Percentiles rank a stretch among this genome's conserved stretches.
Conservation (phyloP, 1,284 basidiomycete species). For the Ustilago shanxiensis region DNA sequence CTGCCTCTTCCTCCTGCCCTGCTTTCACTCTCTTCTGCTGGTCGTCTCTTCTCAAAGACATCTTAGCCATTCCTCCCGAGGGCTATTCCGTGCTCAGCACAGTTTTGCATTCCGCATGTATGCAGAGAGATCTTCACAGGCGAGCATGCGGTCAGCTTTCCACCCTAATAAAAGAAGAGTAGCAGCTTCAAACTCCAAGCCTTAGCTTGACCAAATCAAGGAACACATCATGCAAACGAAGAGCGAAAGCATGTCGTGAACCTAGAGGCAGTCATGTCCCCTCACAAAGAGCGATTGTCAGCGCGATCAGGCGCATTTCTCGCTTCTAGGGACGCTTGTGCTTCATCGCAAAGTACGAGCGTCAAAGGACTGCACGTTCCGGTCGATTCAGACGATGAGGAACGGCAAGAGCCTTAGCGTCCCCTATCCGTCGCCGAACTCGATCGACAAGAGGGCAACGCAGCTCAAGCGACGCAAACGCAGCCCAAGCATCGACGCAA, state of each 20-base stretch:
- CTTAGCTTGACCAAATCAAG: no score
- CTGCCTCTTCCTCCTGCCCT: not conserved
- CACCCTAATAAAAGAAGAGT: no score
- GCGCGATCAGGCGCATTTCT: no score
- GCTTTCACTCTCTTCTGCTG: not conserved
- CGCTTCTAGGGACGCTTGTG: not conserved
- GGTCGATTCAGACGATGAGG: not conserved
- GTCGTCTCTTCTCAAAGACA: not conserved
- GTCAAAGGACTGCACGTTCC: not conserved
- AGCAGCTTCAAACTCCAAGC: no score
- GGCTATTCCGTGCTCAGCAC: no score
- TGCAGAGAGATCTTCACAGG: no score
- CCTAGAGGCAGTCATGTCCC: no score
- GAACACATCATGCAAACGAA: no score
- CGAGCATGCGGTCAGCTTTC: no score
- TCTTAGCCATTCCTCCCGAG: not conserved
- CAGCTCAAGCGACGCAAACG: not conserved
- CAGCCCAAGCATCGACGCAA: not conserved
- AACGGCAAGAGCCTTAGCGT: not conserved
- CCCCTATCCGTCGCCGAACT: not conserved
- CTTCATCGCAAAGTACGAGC: not conserved
- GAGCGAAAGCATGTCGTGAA: no score
- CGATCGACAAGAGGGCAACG: not conserved
- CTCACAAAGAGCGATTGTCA: no score
- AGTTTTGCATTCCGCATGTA: no score